Evolutionary conservation across 192 early-diverging fungal species (phyloP).

Genomic region (Kappamyces sp.): DNA sequence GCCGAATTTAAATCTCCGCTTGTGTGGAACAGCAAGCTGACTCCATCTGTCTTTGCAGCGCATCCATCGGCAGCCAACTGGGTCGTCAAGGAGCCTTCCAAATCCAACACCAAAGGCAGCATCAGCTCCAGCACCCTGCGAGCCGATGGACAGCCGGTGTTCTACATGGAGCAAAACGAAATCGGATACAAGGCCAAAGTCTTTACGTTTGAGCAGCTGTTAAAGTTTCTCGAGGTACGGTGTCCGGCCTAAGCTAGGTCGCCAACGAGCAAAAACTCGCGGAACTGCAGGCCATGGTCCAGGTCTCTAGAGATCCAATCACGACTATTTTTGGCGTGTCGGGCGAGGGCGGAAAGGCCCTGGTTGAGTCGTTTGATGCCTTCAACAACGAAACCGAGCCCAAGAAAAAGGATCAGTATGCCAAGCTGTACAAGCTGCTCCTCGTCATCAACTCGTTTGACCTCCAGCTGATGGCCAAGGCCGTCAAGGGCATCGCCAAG

Average conservation of each 20-base stretch:
- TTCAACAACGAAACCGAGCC: slow-evolving; percentile 37
- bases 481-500: slow-evolving; percentile 37
- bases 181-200: slow-evolving; percentile 23
- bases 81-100: slow-evolving; percentile 8
- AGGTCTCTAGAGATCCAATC: slow-evolving; percentile 44
- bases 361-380: slow-evolving; percentile 48
- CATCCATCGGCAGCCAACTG: background rate
- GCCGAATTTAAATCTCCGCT: slow-evolving; percentile 45
- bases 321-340: slow-evolving; percentile 42
- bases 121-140: slow-evolving; percentile 5
- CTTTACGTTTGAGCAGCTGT: slow-evolving; percentile 35
- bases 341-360: slow-evolving; percentile 19
- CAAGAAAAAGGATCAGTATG: slow-evolving; percentile 38
- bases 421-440: slow-evolving; percentile 49
- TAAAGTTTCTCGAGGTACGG: slow-evolving; percentile 17
- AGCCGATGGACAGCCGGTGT: slow-evolving; percentile 40
- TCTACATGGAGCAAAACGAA: slow-evolving; percentile 30
- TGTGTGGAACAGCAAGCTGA: slow-evolving; percentile 31
- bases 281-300: slow-evolving; percentile 42
- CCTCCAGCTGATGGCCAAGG: slow-evolving; percentile 39
- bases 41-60: slow-evolving; percentile 26
- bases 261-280: slow-evolving; percentile 39
- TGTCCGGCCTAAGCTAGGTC: slow-evolving; percentile 25
- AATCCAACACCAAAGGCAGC: slow-evolving; percentile 22
- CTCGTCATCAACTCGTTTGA: slow-evolving; percentile 49